A percentile compares a stretch with the other conserved stretches of the same genome.
Evolutionary conservation across 768 basidiomycete genomes (phyloP).

Genomic region (Obba rivulosa): DNA sequence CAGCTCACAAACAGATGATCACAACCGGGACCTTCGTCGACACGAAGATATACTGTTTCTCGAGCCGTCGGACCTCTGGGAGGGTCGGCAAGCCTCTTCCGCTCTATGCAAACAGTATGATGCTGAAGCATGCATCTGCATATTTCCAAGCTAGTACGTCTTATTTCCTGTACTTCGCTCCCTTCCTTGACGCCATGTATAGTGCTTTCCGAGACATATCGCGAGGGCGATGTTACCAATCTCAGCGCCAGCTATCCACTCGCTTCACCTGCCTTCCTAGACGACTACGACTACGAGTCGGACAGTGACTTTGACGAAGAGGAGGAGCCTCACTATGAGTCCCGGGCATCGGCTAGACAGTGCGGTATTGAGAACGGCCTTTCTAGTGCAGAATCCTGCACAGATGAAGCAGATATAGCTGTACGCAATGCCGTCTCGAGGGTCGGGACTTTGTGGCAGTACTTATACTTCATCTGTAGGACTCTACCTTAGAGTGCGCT

Average conservation of each 20-base stretch:
- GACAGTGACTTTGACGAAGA: conserved; percentile 8
- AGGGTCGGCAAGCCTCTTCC: background rate
- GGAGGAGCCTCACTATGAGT: background rate
- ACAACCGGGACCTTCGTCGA: conserved; percentile 4
- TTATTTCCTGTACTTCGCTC: background rate
- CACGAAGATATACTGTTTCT: conserved; percentile 3
- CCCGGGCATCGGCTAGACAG: background rate
- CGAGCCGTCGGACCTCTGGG: background rate
- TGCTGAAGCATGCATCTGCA: background rate
- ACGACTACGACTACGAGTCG: conserved; percentile 8
- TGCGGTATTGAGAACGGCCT: background rate
- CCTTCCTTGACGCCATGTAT: background rate
- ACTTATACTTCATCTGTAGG: background rate
- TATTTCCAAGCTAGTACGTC: conserved; percentile 1
- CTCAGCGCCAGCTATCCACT: background rate
- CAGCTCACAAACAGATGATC: background rate
- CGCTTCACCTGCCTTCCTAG: background rate
- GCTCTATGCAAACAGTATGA: background rate
- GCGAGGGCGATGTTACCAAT: background rate
- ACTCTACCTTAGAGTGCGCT: background rate
- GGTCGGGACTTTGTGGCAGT: too few species aligned
- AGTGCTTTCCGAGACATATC: conserved; percentile 1
- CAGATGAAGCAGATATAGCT: background rate
- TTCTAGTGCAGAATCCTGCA: background rate
- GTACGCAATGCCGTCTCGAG: background rate